Evolutionary conservation across 2,329 filamentous ascomycete species (phyloP), one percentile per base, ranked within the genome.

Genomic region (Penicillium sp.): DNA sequence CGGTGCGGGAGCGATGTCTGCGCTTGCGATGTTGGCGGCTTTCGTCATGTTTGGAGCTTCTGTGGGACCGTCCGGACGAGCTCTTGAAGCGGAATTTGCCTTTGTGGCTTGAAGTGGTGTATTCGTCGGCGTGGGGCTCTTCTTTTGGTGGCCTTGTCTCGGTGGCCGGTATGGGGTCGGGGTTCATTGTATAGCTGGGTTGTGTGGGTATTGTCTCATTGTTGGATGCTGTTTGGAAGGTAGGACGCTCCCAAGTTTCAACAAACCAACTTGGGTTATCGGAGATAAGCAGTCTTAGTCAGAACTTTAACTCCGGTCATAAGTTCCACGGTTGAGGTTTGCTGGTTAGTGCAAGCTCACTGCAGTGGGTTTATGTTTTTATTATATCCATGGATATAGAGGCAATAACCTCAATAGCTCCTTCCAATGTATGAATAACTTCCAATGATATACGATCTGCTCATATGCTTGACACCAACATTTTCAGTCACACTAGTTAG

Each of bases 21-120:
- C 42, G 39, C 9, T 41, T 41, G n/a, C 53, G 47, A 24, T 61
- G 62, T 43, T 64, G 67, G 14, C 55, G 50, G 40, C 45, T 48
- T 44, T 58, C 50, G 29, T 54, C 49, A 31, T 58, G 51, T 43
- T 54, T 58, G 43, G 59, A 49, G 29, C 11, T 18, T 13, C 16
- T 13, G 13, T 36, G 34, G 18, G 43, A n/a, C 18, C 59, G 43
- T 32, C 54, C 48, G 14, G 55, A 56, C 14, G 54, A 55, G 50
- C 48, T 55, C 38, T 64, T 64, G 46, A 64, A 63, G 29, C 50
- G 50, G 4, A 53, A 48, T 41, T 9, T 16, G 8, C 45, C 36
- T 29, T 16, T 48, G 14, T 5, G 50, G 6, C 29, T 31, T 21
- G 29, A 4, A 4, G 14, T 22, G 14, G n/a, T 4, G 9, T 52